Base-by-base conservation (phyloP, 495 filamentous ascomycete genomes). In the Rusavskia elegans region DNA sequence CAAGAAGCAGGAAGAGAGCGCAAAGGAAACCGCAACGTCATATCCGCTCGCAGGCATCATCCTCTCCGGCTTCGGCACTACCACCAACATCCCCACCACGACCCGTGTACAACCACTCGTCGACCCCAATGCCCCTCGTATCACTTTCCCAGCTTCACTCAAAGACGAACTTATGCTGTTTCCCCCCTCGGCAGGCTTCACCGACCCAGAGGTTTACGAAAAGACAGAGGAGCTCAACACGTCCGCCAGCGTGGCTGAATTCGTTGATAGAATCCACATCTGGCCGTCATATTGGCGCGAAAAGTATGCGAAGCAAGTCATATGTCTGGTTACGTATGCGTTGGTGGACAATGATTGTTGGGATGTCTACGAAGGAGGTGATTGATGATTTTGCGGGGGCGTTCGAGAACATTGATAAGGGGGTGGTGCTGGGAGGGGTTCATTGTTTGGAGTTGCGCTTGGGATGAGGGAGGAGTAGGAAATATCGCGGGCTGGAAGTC, bases 11-110 rank as follows among this genome's bases (percentile, higher is more conserved):
- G 32, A 35, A 35, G 32, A 5, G 32, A 35, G 57, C 17, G 38
- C 30, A n/a, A 52, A 42, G 27, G 37, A 35, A 35, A 35, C 1
- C 13, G 32, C 32, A 35, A 11, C 2, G 9, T 14, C 46, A 5
- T 69, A 66, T 52, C 65, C 66, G n/a, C 58, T 68, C 45, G 49
- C 56, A 1, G 62, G 62, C 0, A 25, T 67, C n/a, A 63, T 66
- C 42, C 53, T 56, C 10, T 63, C 59, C 20, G 64, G 66, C 23
- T 60, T 64, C 40, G 65, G 65, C 29, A 52, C 56, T 36, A 52
- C 54, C 29, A 25, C 40, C n/a, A 50, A 39, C 29, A 5, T 16
- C 5, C 21, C 17, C 8, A 50, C 29, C 3, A 27, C 52, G 37
- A 27, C 48, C 48, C 36, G 29, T 49, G 29, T 48, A 20, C 25